Evolutionary conservation across 78 protist species (phyloP), one percentile per base, ranked within the genome.

Genomic region (Dictyostelium firmibasis): DNA sequence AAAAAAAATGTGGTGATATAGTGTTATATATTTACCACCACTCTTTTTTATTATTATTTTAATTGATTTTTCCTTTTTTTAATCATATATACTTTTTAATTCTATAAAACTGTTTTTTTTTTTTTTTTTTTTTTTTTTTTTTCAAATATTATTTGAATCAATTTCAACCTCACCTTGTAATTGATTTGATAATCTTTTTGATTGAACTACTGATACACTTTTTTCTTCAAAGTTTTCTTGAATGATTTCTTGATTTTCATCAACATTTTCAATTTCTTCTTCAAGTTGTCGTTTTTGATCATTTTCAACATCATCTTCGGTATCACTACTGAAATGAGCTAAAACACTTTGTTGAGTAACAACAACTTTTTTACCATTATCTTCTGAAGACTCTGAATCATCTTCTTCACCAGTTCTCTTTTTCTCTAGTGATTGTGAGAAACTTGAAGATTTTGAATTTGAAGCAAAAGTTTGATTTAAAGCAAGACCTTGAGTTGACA

Each of bases 381-480:
- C 75, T 10, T 67, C 75, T 1, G 75, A 67, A 3, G 31, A 25
- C 25, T 67, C 75, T 6, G 31, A 25, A 67, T n/a, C 31, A 27
- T 67, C 75, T 11, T 67, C 75, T n/a, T 67, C 75, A 27, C 75
- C 75, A 64, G 74, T 64, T 27, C 27, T 29, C 35, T n/a, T 67
- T 67, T 64, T 64, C 27, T 29, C 78, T 14, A 70, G 14, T 31
- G 78, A 70, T 29, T 29, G 38, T 4, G 78, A 70, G 33, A 70
- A 70, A 70, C 78, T 70, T 29, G 78, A 70, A 3, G 44, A 33
- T 33, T 77, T 77, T 16, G 64, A 38, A 23, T 33, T 38, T 6
- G 83, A n/a, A 13, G 64, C 60, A 9, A 77, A 77, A 8, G 83
- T 41, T 77, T 77, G 44, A n/a, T 77, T 77, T 35, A 77, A 25